Conservation (phyloP, 805 yeast genomes). For the Starmerella powellii region DNA sequence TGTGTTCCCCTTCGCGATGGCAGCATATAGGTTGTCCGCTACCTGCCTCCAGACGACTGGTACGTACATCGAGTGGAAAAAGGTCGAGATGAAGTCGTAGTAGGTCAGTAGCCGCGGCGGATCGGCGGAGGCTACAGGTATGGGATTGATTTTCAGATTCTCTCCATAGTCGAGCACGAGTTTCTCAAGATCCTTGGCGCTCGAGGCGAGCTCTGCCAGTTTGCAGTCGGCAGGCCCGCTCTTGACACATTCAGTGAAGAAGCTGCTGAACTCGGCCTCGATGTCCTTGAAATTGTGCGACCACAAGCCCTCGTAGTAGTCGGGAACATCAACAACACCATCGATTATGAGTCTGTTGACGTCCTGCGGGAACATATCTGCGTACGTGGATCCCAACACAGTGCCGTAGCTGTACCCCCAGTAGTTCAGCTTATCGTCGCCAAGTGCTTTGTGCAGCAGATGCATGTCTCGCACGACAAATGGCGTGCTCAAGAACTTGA, state of each 20-base stretch:
- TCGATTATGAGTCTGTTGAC: constrained; percentile 20
- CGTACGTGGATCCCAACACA: constrained; percentile 16
- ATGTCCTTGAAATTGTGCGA: constrained; percentile 11
- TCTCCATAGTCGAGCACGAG: constrained; percentile 6
- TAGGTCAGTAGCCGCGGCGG: constrained; percentile 18
- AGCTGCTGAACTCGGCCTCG: constrained; percentile 12
- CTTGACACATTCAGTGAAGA: constrained; percentile 13
- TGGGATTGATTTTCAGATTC: constrained; percentile 7
- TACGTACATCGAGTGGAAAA: constrained; percentile 15
- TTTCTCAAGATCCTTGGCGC: constrained; percentile 4
- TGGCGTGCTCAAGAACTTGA: constrained; percentile 19
- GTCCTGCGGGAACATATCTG: constrained; percentile 21
- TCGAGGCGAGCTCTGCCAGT: constrained; percentile 3
- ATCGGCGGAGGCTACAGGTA: neutral
- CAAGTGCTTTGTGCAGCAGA: constrained; percentile 20
- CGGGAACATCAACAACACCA: constrained; percentile 19
- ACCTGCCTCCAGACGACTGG: constrained; percentile 16
- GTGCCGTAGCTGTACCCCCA: constrained; percentile 25
- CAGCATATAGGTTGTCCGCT: constrained; percentile 14
- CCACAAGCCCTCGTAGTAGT: constrained; percentile 21
- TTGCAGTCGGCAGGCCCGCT: constrained; percentile 5
- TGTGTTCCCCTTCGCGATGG: constrained; percentile 7
- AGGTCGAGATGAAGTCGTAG: neutral
- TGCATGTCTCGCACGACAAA: constrained; percentile 22
- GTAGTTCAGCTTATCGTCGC: constrained; percentile 23